Base-by-base conservation (phyloP, 1,139 yeast species). In the Diutina scorzettiae region DNA sequence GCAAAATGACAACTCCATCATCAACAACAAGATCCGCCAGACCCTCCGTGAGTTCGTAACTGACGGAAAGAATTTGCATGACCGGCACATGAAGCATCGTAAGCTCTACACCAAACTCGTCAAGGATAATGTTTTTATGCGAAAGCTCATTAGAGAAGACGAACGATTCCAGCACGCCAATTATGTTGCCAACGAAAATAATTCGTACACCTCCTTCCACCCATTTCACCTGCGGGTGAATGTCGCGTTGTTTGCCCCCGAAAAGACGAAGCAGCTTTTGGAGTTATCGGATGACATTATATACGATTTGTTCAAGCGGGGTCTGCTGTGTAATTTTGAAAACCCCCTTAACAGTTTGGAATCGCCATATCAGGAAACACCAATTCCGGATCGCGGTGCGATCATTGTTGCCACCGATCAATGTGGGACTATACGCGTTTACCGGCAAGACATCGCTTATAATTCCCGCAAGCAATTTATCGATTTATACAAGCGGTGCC, bases 341-440 rank as follows among this genome's bases (percentile, higher is more conserved):
- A 14, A 9, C 16, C 33, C 18, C 20, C 6, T 9, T 18, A 18
- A 24, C 21, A 32, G 14, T 29, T n/a, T 7, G 32, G 19, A 30
- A 9, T 41, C n/a, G 40, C 43, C 14, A 6, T 18, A 33, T n/a
- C 20, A 16, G 8, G 17, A 5, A 17, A 20, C n/a, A 33, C 32
- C n/a, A 2, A 20, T 40, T 6, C 34, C 42, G 2, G 43, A 43
- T 21, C 42, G 43, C 3, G 73, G 75, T 0, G 63, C 71, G 25
- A 75, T 81, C 33, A 74, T 86, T 24, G 80, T 87, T 2, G 79
- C 94, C 1, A 78, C 93, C 0, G 96, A 86, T 55, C 76, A 75
- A 47, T 60, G 64, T 31, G 96, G 96, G 0, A 51, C 69, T 4
- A 82, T 87, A 40, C 63, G 91, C 44, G 83, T 87, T 0, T 84